Conservation (phyloP, 2,329 filamentous ascomycete species). For the Alternaria brassicicola region DNA sequence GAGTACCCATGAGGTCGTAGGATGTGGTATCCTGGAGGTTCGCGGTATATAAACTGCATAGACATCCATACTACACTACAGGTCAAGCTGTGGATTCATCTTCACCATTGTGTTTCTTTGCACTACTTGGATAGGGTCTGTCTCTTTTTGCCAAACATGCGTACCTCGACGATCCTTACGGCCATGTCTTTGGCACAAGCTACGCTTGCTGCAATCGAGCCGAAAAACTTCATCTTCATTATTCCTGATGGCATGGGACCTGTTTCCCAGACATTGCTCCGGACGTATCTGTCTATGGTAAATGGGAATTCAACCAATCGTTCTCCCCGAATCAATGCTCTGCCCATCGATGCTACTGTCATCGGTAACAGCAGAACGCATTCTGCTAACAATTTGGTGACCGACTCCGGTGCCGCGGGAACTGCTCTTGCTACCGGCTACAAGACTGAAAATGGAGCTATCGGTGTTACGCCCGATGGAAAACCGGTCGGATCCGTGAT, state of each 20-base stretch:
- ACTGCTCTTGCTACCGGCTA: constrained; percentile 51
- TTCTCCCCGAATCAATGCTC: constrained; percentile 24
- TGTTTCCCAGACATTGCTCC: constrained; percentile 31
- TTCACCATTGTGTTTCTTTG: not conserved
- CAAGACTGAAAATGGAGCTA: constrained; percentile 49
- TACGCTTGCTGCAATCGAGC: constrained; percentile 4
- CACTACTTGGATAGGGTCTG: not conserved
- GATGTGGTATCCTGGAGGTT: not conserved
- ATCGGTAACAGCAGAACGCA: constrained; percentile 32
- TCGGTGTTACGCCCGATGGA: constrained; percentile 44
- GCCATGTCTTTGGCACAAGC: not conserved
- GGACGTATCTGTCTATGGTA: constrained; percentile 28
- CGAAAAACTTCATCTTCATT: constrained; percentile 32
- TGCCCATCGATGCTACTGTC: constrained; percentile 27
- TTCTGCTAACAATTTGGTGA: constrained; percentile 46
- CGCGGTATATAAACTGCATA: not conserved
- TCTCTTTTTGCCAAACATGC: not conserved
- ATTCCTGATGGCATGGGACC: constrained; percentile 34
- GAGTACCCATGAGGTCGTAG: not conserved
- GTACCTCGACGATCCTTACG: not conserved
- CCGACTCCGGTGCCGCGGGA: constrained; percentile 51
- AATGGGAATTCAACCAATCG: constrained; percentile 24
- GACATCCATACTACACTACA: not conserved
- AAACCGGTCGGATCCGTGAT: constrained; percentile 49
- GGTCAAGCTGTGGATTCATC: not conserved